Percentiles rank a stretch among this genome's conserved stretches.
Conservation (phyloP, 2,329 filamentous ascomycete species). For the Ambrosiella beaveri region DNA sequence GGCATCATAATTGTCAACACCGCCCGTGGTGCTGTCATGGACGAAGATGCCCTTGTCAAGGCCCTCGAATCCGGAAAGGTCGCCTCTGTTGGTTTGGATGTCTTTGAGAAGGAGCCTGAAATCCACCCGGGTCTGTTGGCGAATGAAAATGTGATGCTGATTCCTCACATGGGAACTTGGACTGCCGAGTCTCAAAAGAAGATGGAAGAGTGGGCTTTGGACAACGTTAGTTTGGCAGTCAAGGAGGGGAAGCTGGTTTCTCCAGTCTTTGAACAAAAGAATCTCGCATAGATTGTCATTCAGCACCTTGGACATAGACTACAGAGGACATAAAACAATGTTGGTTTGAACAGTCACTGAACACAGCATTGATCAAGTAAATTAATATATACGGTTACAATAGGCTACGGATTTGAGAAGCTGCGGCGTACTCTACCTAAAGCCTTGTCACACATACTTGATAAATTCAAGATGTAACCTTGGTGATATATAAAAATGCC, state of each 20-base stretch:
- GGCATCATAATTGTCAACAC: constrained; percentile 69
- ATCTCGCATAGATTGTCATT: constrained; percentile 2
- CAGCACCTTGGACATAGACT: background rate
- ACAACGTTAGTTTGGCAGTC: constrained; percentile 48
- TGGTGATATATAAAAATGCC: background rate
- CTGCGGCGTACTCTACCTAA: background rate
- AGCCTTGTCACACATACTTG: background rate
- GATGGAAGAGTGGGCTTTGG: constrained; percentile 63
- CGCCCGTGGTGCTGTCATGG: constrained; percentile 64
- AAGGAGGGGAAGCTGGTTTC: constrained; percentile 45
- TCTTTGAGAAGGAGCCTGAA: constrained; percentile 66
- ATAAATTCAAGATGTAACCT: background rate
- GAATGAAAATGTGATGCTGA: constrained; percentile 54
- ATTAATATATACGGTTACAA: background rate
- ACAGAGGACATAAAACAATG: background rate
- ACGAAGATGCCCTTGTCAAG: constrained; percentile 61
- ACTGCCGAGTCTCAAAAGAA: constrained; percentile 47
- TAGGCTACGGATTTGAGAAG: background rate
- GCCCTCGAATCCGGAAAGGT: constrained; percentile 56
- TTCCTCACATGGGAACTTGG: constrained; percentile 79
- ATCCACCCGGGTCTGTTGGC: constrained; percentile 54
- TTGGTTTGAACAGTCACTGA: background rate
- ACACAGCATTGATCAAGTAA: too few relatives aligned
- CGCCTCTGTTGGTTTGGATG: constrained; percentile 56
- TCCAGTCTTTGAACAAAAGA: constrained; percentile 53